Conservation (phyloP, 495 filamentous ascomycete genomes). For the Venustampulla echinocandica region DNA sequence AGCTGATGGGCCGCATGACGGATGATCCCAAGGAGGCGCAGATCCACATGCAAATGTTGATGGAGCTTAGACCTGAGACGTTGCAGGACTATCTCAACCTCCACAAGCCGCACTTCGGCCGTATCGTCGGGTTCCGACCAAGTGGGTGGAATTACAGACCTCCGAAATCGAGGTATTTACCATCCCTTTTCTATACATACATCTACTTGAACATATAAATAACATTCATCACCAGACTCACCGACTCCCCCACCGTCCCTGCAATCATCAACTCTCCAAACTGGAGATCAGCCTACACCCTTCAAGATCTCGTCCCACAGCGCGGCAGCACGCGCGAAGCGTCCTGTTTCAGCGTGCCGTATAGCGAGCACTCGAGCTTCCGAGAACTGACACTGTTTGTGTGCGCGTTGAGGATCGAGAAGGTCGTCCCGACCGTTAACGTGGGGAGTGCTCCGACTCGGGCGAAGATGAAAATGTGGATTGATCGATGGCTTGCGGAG, state of each 20-base stretch:
- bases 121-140: constrained; percentile 85
- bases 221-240: constrained; percentile 29
- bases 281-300: constrained; percentile 64
- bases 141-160: constrained; percentile 88
- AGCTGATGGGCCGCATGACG: constrained; percentile 69
- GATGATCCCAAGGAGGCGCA: constrained; percentile 74
- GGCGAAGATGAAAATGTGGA: constrained; percentile 84
- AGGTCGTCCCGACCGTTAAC: constrained; percentile 90
- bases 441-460: constrained; percentile 55
- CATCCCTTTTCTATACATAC: neutral
- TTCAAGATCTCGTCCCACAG: constrained; percentile 61
- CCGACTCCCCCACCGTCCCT: constrained; percentile 54
- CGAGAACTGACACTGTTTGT: constrained; percentile 90
- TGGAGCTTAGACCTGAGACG: constrained; percentile 82
- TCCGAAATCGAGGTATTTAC: constrained; percentile 37
- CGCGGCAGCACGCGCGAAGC: constrained; percentile 68
- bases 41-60: constrained; percentile 94
- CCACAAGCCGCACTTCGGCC: constrained; percentile 67
- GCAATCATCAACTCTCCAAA: constrained; percentile 62
- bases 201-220: neutral
- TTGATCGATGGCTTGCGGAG: constrained; percentile 80
- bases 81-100: constrained; percentile 77
- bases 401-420: constrained; percentile 76
- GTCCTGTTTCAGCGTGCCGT: constrained; percentile 84
- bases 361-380: constrained; percentile 91